Base-by-base conservation (phyloP, 768 basidiomycete genomes). In the Cystobasidiopsis lactophilus region DNA sequence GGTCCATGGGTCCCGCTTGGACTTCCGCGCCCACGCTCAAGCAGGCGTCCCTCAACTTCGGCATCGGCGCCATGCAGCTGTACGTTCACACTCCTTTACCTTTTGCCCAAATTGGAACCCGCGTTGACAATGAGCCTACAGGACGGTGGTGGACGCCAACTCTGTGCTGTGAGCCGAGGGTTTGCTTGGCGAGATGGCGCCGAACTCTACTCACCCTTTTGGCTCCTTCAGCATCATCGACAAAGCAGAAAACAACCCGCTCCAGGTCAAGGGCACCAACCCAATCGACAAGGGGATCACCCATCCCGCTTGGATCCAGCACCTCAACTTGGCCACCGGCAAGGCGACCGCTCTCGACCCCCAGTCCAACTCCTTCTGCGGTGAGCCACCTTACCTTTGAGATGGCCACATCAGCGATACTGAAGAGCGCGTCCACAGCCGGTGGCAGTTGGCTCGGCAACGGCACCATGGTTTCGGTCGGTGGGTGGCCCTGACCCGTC, bases 341-440 rank as follows among this genome's bases (percentile, higher is more conserved):
- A 55, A 50, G 37, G 55, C 55, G 18, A 43, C 55, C 24, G 60
- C 82, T 0, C 78, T 88, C 78, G 78, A 85, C 62, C 72, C 78
- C 35, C 58, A 75, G 50, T 82, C 82, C 16, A 88, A 91, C 68
- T 53, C 55, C 3, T 63, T 63, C 55, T 63, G 60, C 48, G 62
- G n/a, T n/a, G n/a, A n/a, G n/a, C n/a, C n/a, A n/a, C n/a, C n/a
- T n/a, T n/a, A n/a, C n/a, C n/a, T n/a, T n/a, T n/a, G n/a, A n/a
- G n/a, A n/a, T n/a, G n/a, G n/a, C n/a, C n/a, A n/a, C n/a, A n/a
- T n/a, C n/a, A n/a, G n/a, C n/a, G n/a, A n/a, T n/a, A n/a, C n/a
- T n/a, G n/a, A n/a, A n/a, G n/a, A n/a, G n/a, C n/a, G n/a, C n/a
- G n/a, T n/a, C n/a, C n/a, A n/a, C n/a, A n/a, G n/a, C 62, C 0